Percentiles rank a stretch among this genome's conserved stretches.
phyloP scores from a whole-genome alignment of 495 filamentous ascomycete species.

The Clohesyomyces aquaticus region DNA sequence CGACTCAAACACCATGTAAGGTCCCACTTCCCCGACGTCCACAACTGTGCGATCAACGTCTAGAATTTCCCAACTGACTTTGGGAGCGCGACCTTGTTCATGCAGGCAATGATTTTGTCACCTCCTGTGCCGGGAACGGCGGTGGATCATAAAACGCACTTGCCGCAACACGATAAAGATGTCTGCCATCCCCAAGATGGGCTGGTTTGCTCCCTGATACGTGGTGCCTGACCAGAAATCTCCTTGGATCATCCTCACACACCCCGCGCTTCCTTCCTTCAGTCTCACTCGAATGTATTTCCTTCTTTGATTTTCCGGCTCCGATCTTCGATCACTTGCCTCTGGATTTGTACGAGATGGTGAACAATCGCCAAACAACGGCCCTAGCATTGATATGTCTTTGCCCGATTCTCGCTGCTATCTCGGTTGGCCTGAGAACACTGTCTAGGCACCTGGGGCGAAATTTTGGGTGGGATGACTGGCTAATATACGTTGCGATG shows the following conservation, averaged over 20 bases:
- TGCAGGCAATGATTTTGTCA: not conserved
- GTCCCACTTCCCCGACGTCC: not conserved
- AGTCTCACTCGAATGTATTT: not conserved
- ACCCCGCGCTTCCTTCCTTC: not conserved
- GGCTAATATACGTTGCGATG: conserved; percentile 27
- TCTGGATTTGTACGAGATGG: conserved; percentile 20
- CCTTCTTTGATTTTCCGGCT: not conserved
- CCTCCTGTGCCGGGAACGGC: not conserved
- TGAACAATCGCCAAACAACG: conserved; percentile 23
- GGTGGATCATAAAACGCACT: not conserved
- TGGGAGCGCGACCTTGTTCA: not conserved
- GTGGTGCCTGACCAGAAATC: not conserved
- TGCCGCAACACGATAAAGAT: conserved; percentile 6
- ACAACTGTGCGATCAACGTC: not conserved
- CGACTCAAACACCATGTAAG: not conserved
- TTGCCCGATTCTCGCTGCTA: conserved; percentile 20
- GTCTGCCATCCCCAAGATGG: not conserved
- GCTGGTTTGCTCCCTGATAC: not conserved
- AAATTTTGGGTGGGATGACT: conserved; percentile 35
- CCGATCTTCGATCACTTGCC: not conserved
- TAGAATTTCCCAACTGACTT: not conserved
- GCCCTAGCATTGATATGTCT: conserved; percentile 28
- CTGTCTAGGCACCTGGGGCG: conserved; percentile 23
- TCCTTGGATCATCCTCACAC: not conserved
- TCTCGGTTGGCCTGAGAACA: conserved; percentile 25